Base-by-base conservation (phyloP, 2,329 filamentous ascomycete genomes). In the Sporothrix variecibatus region DNA sequence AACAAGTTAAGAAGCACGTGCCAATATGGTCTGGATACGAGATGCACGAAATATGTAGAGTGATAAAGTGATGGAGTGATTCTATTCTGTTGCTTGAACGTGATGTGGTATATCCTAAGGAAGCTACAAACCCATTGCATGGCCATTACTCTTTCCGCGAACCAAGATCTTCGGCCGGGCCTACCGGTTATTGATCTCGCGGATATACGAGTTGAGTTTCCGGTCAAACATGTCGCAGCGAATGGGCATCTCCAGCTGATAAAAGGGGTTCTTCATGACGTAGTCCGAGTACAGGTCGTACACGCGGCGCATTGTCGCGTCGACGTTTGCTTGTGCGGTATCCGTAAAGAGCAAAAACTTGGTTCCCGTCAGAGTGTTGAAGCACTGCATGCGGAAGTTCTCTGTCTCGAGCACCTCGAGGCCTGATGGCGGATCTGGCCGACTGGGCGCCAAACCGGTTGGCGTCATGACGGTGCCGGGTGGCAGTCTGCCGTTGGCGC, bases 251-350 rank as follows among this genome's bases (percentile, higher is more conserved):
- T 99, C 96, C 74, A 97, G 87, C 80, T 96, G 95, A 84, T 98
- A 98, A 81, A 99, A 99, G 0, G 96, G 96, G 82, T 99, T 99
- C 87, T 98, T 99, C 94, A 98, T 98, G 78, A 99, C 96, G 82
- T 94, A 98, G 83, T 99, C 96, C 70, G 94, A 89, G 85, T 98
- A 99, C 71, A 98, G 85, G 82, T 98, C 96, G 82, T 99, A 98
- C 79, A 98, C 92, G 82, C 90, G 92, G 81, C 90, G 88, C 78
- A 97, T 91, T 62, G 95, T 92, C 15, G 90, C 87, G 79, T 98
- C 96, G 53, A 97, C 91, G 80, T 97, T 97, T 68, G 91, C 89
- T 85, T 97, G 95, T 77, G 94, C 90, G 20, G 89, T 90, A 83
- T 98, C 96, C 73, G 96, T 98, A 82, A 99, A 98, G 72, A 99